These are phyloP conservation scores for Pouteria glomerata DNA, from an alignment of 148 eudicot genomes.

Conservation along the genomic window DNA sequence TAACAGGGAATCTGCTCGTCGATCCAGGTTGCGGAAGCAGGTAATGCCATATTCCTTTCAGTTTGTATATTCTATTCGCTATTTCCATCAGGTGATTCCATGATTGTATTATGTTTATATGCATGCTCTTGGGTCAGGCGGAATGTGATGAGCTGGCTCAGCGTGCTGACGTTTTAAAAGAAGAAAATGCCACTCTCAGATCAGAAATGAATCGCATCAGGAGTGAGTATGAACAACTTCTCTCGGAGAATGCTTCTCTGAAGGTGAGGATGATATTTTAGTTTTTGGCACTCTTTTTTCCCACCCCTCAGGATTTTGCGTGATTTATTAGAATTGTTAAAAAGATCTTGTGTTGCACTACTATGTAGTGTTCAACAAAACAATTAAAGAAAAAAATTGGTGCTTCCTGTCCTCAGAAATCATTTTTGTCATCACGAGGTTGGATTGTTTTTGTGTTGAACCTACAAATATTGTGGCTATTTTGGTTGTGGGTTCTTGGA, in stretches of 20 bases:
- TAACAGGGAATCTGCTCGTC: slow-evolving; percentile 90
- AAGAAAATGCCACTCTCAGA: slow-evolving; percentile 77
- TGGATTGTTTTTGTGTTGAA: neutral
- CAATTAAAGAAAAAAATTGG: neutral
- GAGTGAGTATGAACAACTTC: slow-evolving; percentile 68
- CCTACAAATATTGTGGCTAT: neutral
- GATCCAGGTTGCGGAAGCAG: slow-evolving; percentile 94
- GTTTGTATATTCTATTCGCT: neutral
- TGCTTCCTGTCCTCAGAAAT: neutral
- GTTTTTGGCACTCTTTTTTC: neutral
- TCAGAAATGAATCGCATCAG: slow-evolving; percentile 62
- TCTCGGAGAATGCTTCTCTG: slow-evolving; percentile 61
- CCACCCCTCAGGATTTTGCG: neutral
- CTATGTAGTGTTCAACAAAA: neutral
- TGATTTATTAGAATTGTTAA: neutral
- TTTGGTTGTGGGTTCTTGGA: slow-evolving; percentile 6
- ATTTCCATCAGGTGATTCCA: neutral
- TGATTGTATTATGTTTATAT: neutral
- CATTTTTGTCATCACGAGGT: neutral
- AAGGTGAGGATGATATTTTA: slow-evolving; percentile 42
- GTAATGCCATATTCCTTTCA: slow-evolving; percentile 24
- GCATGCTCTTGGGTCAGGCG: slow-evolving; percentile 40
- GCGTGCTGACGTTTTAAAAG: slow-evolving; percentile 74
- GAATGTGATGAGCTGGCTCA: slow-evolving; percentile 90
- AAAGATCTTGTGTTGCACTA: neutral